Percentiles rank a stretch among this genome's conserved stretches.
Conservation (phyloP, 345 rosid genomes). For the Eucalyptus victrix region DNA sequence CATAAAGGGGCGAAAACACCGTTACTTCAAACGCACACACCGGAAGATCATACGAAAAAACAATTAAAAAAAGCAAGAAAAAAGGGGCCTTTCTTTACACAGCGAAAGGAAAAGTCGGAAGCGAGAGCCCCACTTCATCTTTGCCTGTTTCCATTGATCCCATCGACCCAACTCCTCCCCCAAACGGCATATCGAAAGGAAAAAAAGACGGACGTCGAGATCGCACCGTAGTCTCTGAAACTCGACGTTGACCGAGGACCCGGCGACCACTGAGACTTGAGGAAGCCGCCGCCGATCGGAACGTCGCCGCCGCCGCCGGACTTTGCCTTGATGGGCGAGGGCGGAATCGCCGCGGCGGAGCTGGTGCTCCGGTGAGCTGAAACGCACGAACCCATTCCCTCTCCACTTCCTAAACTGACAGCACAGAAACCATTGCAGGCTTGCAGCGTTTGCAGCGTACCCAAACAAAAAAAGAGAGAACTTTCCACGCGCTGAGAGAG, state of each 20-base stretch:
- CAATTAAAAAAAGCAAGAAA: not conserved
- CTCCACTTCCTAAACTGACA: not conserved
- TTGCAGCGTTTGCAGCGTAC: not conserved
- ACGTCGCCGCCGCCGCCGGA: not conserved
- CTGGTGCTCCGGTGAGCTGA: constrained; percentile 14
- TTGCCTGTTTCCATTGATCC: not conserved
- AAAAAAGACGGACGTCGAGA: not conserved
- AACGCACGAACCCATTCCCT: constrained; percentile 43
- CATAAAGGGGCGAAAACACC: not conserved
- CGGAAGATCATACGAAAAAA: not conserved
- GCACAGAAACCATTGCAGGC: not conserved
- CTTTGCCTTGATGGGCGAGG: constrained; percentile 17
- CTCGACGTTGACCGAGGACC: not conserved
- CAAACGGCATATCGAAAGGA: not conserved
- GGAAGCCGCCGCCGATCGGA: not conserved
- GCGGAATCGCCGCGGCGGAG: constrained; percentile 17
- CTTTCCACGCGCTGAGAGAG: not conserved
- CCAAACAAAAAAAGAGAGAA: not conserved
- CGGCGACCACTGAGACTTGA: not conserved
- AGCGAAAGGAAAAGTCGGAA: not conserved
- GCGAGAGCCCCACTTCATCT: not conserved
- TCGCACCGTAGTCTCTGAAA: constrained; percentile 14
- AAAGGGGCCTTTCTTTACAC: not conserved
- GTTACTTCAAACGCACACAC: not conserved
- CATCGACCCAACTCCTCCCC: not conserved